A percentile compares a stretch with the other conserved stretches of the same genome.
Conservation (phyloP, 768 basidiomycete genomes). For the Xanthoconium purpureum region DNA sequence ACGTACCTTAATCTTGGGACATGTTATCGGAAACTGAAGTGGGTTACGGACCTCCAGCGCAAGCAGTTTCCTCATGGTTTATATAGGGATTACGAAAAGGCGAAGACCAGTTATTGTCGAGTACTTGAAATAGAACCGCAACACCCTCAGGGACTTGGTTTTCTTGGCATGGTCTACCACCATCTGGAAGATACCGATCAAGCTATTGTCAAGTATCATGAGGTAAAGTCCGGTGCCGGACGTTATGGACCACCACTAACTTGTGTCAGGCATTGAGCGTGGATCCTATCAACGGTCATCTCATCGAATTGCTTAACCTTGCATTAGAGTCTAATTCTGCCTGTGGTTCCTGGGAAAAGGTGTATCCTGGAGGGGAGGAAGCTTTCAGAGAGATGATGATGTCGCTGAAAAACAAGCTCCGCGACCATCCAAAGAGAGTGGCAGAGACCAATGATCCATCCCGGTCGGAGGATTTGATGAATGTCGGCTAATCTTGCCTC, state of each 20-base stretch:
- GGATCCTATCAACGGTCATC: conserved; percentile 78
- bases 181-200: conserved; percentile 67
- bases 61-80: conserved; percentile 7
- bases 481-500: conserved; percentile 24
- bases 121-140: conserved; percentile 88
- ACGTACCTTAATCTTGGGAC: conserved; percentile 95
- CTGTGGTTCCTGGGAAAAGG: conserved; percentile 33
- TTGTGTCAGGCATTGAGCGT: conserved; percentile 65
- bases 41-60: conserved; percentile 21
- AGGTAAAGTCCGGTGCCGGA: conserved; percentile 47
- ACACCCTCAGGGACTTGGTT: conserved; percentile 75
- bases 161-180: conserved; percentile 87
- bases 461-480: conserved; percentile 31
- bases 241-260: conserved; percentile 2
- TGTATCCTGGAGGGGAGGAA: conserved; percentile 34
- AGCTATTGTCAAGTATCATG: conserved; percentile 90
- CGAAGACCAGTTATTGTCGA: conserved; percentile 68
- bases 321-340: conserved; percentile 59
- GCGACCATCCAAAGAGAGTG: conserved; percentile 23
- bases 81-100: conserved; percentile 55
- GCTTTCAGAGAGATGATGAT: conserved; percentile 34
- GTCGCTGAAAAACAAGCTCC: conserved; percentile 29
- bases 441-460: conserved; percentile 12
- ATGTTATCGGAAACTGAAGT: conserved; percentile 79
- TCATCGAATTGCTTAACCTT: conserved; percentile 77